Evolutionary conservation across 768 basidiomycete species (phyloP).

Genomic region (Pisolithus orientalis): DNA sequence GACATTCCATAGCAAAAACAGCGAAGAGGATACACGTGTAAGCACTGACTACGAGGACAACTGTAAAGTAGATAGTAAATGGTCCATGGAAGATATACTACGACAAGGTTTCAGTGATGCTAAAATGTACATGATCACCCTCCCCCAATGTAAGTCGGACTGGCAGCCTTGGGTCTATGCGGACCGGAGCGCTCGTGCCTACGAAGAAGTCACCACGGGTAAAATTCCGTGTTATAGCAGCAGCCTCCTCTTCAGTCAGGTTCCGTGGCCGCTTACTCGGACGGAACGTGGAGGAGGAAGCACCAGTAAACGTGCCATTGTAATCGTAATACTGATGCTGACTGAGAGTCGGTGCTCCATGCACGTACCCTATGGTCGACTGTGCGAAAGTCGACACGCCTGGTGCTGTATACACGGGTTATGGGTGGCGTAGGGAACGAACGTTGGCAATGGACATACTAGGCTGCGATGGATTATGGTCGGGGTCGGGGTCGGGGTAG

Average conservation of each 20-base stretch:
- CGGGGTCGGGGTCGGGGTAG: constrained; percentile 73
- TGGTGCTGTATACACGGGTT: constrained; percentile 17
- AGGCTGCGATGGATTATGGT: constrained; percentile 32
- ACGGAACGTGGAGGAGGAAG: constrained; percentile 74
- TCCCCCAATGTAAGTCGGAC: constrained; percentile 77
- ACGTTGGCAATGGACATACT: constrained; percentile 7
- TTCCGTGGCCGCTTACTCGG: constrained; percentile 72
- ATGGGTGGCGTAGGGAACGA: not conserved
- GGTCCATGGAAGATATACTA: constrained; percentile 19
- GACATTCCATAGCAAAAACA: constrained; percentile 7
- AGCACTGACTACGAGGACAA: constrained; percentile 8
- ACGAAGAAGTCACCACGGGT: constrained; percentile 79
- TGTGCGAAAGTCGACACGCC: constrained; percentile 34
- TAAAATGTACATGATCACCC: constrained; percentile 73
- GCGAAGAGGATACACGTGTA: constrained; percentile 14
- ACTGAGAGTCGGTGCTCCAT: constrained; percentile 40
- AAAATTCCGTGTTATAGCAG: constrained; percentile 78
- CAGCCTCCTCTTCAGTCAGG: constrained; percentile 78
- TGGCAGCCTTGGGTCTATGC: constrained; percentile 76
- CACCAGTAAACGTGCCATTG: constrained; percentile 58
- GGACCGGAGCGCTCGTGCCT: constrained; percentile 72
- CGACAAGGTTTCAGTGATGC: constrained; percentile 44
- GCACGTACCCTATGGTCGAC: constrained; percentile 33
- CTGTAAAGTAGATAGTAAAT: constrained; percentile 16
- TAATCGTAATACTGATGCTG: constrained; percentile 74